These are phyloP conservation scores for Ophiostoma triangulosporum DNA, from an alignment of 2,329 filamentous ascomycete genomes.

Conservation along the genomic window DNA sequence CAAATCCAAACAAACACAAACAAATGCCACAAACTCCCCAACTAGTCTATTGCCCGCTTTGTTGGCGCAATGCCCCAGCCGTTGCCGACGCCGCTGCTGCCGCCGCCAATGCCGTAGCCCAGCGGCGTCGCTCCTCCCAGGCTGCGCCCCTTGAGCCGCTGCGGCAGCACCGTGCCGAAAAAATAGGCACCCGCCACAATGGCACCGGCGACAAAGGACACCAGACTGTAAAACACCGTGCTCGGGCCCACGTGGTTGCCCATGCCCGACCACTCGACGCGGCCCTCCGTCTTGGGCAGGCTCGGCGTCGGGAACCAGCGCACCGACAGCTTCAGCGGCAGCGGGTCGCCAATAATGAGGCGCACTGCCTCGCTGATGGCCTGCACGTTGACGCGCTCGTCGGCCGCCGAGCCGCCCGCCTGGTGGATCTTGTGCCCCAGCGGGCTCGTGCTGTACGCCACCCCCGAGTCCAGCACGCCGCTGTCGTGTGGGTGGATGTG, in stretches of 20 bases:
- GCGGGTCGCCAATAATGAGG: conserved; percentile 74
- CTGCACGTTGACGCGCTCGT: background rate
- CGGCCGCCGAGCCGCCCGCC: conserved; percentile 1
- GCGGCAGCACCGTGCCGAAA: conserved; percentile 44
- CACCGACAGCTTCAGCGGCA: conserved; percentile 68
- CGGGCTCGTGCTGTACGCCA: conserved; percentile 73
- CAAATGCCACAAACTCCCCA: background rate
- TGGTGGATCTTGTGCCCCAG: conserved; percentile 38
- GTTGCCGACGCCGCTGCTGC: conserved; percentile 36
- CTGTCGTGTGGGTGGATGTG: conserved; percentile 50
- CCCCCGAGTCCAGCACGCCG: conserved; percentile 74
- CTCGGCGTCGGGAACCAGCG: conserved; percentile 72
- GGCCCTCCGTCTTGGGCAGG: conserved; percentile 53
- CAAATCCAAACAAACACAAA: background rate
- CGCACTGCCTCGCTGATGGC: conserved; percentile 31
- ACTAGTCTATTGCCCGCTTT: conserved; percentile 30
- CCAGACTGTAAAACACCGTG: conserved; percentile 48
- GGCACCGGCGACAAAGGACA: conserved; percentile 43
- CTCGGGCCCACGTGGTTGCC: conserved; percentile 50
- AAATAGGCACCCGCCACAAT: conserved; percentile 45
- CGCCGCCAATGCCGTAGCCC: conserved; percentile 32
- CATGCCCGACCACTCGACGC: conserved; percentile 51
- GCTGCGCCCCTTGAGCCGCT: conserved; percentile 33
- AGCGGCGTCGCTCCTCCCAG: conserved; percentile 45
- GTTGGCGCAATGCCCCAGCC: conserved; percentile 39